A percentile compares a stretch with the other conserved stretches of the same genome.
phyloP scores from a whole-genome alignment of 148 eudicot species.

The Diospyros kaki region DNA sequence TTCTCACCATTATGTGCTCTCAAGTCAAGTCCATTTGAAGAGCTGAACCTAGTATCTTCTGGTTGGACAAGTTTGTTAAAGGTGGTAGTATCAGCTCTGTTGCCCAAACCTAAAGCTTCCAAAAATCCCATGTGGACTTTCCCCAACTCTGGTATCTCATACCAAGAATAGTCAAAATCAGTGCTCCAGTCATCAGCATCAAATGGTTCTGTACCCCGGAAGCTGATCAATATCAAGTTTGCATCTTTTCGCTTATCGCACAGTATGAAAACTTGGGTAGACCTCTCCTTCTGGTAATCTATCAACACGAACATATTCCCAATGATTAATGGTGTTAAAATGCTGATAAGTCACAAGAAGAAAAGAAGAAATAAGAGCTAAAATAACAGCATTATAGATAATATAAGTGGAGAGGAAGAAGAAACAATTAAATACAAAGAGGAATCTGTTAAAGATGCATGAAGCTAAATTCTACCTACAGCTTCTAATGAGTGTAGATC shows the following conservation, averaged over 20 bases:
- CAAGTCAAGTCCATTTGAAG: not conserved
- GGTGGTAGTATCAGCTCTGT: conserved; percentile 35
- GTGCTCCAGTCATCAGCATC: conserved; percentile 65
- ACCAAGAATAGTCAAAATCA: conserved; percentile 63
- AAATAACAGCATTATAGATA: not conserved
- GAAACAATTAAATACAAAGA: not conserved
- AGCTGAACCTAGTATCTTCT: not conserved
- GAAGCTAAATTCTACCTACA: not conserved
- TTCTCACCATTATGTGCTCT: not conserved
- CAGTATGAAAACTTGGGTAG: conserved; percentile 54
- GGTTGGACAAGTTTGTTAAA: conserved; percentile 29
- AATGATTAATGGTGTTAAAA: not conserved
- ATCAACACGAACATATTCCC: not conserved
- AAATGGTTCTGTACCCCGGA: conserved; percentile 63
- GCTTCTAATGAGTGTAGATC: not conserved
- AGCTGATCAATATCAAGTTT: conserved; percentile 49
- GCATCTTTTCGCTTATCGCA: conserved; percentile 53
- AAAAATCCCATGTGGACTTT: conserved; percentile 62
- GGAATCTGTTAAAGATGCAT: not conserved
- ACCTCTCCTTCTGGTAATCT: conserved; percentile 51
- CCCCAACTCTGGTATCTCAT: conserved; percentile 47
- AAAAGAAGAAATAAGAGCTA: not conserved
- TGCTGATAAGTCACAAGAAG: not conserved
- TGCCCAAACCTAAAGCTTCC: conserved; percentile 60
- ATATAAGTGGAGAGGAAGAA: not conserved